Base-by-base conservation (phyloP, 371 early-diverging fungal species). In the Capillidium rhysosporum region DNA sequence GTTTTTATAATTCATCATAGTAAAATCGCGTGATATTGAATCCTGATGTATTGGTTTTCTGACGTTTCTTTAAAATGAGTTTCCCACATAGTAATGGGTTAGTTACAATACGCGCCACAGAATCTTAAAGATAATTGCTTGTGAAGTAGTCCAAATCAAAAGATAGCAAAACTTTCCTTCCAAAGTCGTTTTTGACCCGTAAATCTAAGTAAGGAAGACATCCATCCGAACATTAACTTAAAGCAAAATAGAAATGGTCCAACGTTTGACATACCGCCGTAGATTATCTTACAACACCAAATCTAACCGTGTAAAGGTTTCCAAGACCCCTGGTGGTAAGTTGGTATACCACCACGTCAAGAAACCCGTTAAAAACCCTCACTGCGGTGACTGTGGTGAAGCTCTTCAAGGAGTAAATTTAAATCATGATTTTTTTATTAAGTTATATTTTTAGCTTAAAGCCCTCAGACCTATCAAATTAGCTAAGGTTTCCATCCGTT, bases 281-380 rank as follows among this genome's bases (percentile, higher is more conserved):
- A 85, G 93, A 66, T 78, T 89, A 63, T 92, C 94, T 61, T 97
- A 95, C 89, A 93, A 95, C 89, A 97, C 97, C 67, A 84, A 84
- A 71, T 92, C 92, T 67, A 97, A 97, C 91, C 82, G 89, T 74
- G 81, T 82, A 69, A 75, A 80, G 65, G 77, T 89, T 66, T 84
- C 89, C 73, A 95, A 95, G 89, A 94, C 97, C 61, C 97, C 97
- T 59, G 95, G 91, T 76, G 94, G 90, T 69, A 82, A 80, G 71
- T 79, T 94, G 57, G 83, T 80, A 65, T 79, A 78, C 73, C 89
- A 84, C 58, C 83, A 91, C 77, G 77, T 84, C 62, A 84, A 80
- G 79, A 96, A 96, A 85, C 80, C 80, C 59, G 89, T 84, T 69
- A 78, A 76, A 68, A 86, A 79, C 61, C 86, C 91, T 60, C 83